A percentile compares a stretch with the other conserved stretches of the same genome.
Evolutionary conservation across 169 alveolate species (phyloP).

Genomic region (Eimeria tenella): DNA sequence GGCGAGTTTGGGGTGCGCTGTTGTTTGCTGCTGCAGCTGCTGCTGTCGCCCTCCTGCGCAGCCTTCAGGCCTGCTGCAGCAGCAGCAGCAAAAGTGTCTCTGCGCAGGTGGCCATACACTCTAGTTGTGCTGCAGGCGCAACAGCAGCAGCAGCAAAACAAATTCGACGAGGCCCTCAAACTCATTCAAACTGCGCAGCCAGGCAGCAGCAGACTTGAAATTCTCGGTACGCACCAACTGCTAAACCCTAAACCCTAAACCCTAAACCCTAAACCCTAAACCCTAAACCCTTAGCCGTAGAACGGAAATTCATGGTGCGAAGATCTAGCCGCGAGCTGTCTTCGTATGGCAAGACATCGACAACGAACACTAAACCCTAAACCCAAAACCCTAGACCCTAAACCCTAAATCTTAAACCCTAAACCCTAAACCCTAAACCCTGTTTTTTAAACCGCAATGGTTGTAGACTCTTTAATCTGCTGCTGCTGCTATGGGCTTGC

Average conservation of each 20-base stretch:
- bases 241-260: background rate
- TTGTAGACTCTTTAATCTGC: too few relatives aligned
- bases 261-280: background rate
- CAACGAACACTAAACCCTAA: too few relatives aligned
- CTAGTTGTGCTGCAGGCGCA: constrained; percentile 40
- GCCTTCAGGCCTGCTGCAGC: constrained; percentile 16
- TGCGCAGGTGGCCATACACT: constrained; percentile 67
- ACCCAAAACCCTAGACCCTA: too few relatives aligned
- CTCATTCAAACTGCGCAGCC: constrained; percentile 65
- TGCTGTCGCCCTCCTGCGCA: constrained; percentile 68
- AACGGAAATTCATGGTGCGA: background rate
- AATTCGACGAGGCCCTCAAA: constrained; percentile 57
- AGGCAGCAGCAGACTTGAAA: constrained; percentile 75
- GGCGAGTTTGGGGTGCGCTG: background rate
- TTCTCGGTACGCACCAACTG: constrained; percentile 10
- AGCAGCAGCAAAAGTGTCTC: constrained; percentile 33
- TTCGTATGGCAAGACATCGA: too few relatives aligned
- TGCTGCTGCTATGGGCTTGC: background rate
- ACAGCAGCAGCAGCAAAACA: background rate
- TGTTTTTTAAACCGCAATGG: too few relatives aligned
- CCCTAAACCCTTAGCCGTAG: background rate
- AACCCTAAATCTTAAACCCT: too few relatives aligned
- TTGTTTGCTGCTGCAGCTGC: constrained; percentile 36
- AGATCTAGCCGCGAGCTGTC: background rate
- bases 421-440: too few relatives aligned